phyloP scores from a whole-genome alignment of 306 rosid genomes.

The Cicer judaicum region DNA sequence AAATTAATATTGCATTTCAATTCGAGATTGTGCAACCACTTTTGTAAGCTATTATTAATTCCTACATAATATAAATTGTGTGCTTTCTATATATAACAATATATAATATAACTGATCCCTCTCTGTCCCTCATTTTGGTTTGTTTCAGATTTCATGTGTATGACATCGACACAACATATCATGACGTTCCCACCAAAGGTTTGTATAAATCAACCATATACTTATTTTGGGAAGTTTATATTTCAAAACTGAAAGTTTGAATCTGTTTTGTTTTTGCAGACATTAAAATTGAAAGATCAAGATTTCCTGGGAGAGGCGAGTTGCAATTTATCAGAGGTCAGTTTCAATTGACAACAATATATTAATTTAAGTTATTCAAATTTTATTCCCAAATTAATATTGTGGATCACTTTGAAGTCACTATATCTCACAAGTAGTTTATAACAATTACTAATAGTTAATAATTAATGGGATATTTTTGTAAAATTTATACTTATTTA shows the following conservation, averaged over 20 bases:
- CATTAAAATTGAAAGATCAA: slow-evolving; percentile 69
- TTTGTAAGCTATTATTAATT: slow-evolving; percentile 55
- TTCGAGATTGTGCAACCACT: slow-evolving; percentile 80
- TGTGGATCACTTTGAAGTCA: too few relatives aligned
- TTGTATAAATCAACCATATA: slow-evolving; percentile 32
- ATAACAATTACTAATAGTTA: too few relatives aligned
- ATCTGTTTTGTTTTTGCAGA: slow-evolving; percentile 49
- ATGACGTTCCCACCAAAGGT: slow-evolving; percentile 72
- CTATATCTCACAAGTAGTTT: too few relatives aligned
- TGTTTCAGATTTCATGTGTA: slow-evolving; percentile 70
- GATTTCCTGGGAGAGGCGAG: slow-evolving; percentile 82
- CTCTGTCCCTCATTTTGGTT: slow-evolving; percentile 17
- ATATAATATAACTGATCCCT: neutral
- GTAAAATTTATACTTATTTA: too few relatives aligned
- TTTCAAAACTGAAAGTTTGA: neutral
- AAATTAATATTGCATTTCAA: slow-evolving; percentile 68
- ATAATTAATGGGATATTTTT: too few relatives aligned
- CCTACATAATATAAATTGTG: slow-evolving; percentile 23
- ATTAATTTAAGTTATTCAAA: neutral
- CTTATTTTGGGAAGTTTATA: too few relatives aligned
- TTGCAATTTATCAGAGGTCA: slow-evolving; percentile 85
- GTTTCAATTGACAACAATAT: neutral
- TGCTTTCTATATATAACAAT: too few relatives aligned
- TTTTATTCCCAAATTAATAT: too few relatives aligned
- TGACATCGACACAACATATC: slow-evolving; percentile 75